Evolutionary conservation across 2,329 filamentous ascomycete species (phyloP), one percentile per base, ranked within the genome.

Genomic region (Botrytis galanthina): DNA sequence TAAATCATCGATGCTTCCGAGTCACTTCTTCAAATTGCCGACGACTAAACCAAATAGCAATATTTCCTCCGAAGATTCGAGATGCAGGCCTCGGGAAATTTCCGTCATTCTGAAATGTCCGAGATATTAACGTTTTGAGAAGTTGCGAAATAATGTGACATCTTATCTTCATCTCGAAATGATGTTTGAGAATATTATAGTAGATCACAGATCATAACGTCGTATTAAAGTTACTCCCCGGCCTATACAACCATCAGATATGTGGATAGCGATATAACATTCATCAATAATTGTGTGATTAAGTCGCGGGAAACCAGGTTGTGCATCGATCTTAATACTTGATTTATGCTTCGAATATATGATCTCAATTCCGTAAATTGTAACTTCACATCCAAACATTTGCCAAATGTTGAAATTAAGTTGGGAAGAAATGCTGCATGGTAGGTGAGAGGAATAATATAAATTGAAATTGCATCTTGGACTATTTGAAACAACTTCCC

Each of bases 401-500:
- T 22, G 20, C 20, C 4, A 71, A 16, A 26, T 35, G 29, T 59
- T n/a, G 39, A 29, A 29, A 32, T 39, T 29, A 32, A 20, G 22
- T 72, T 42, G 35, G 46, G 16, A 72, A 35, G 18, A 54, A 63
- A 71, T 20, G 26, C 48, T 57, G 35, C 59, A 63, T 57, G 14
- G 42, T 22, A 35, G 20, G 44, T 12, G 22, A 4, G 35, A 22
- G 22, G 22, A 16, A 20, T 42, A 60, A 37, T 59, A 48, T 67
- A 44, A 32, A 54, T 67, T 22, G 14, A 59, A 59, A 67, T 59
- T 67, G 37, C 29, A 22, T 22, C 20, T 48, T 37, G 26, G 48
- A 18, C n/a, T 59, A 59, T 72, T 51, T 72, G 63, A 72, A 72
- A 60, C 70, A 60, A 32, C 59, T 72, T 72, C 70, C 70, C 70